Conservation (phyloP, 2,329 filamentous ascomycete species). For the Emergomyces africanus region DNA sequence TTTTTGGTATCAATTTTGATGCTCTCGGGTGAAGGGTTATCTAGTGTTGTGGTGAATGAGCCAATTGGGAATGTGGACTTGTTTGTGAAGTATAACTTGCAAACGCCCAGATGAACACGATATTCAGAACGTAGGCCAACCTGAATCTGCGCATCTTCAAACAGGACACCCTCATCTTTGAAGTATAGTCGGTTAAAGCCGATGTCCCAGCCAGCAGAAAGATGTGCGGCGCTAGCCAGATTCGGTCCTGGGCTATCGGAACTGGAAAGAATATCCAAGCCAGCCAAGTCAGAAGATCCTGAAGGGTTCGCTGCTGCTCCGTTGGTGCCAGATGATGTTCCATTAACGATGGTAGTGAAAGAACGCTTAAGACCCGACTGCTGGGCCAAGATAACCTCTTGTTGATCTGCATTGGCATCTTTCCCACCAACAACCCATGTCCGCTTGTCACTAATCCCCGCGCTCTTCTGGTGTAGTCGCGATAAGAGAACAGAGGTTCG, state of each 20-base stretch:
- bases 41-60: conserved; percentile 88
- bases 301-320: conserved; percentile 20
- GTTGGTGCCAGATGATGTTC: conserved; percentile 19
- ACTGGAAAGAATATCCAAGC: conserved; percentile 56
- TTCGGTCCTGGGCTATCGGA: conserved; percentile 55
- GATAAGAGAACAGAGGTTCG: conserved; percentile 84
- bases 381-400: conserved; percentile 69
- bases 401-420: conserved; percentile 72
- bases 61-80: conserved; percentile 74
- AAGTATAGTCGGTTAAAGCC: conserved; percentile 78
- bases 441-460: conserved; percentile 81
- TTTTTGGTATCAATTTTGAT: conserved; percentile 80
- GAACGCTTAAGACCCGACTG: conserved; percentile 73
- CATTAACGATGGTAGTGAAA: conserved; percentile 50
- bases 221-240: conserved; percentile 77
- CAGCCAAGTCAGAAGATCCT: conserved; percentile 56
- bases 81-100: conserved; percentile 94
- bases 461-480: conserved; percentile 86
- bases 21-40: conserved; percentile 52
- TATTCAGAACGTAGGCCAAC: conserved; percentile 89
- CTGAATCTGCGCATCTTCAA: conserved; percentile 90
- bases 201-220: conserved; percentile 88
- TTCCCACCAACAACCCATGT: conserved; percentile 98
- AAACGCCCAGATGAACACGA: conserved; percentile 82
- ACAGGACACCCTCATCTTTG: conserved; percentile 71